Evolutionary conservation across 306 rosid genomes (phyloP).

Genomic region (Cicer bijugum): DNA sequence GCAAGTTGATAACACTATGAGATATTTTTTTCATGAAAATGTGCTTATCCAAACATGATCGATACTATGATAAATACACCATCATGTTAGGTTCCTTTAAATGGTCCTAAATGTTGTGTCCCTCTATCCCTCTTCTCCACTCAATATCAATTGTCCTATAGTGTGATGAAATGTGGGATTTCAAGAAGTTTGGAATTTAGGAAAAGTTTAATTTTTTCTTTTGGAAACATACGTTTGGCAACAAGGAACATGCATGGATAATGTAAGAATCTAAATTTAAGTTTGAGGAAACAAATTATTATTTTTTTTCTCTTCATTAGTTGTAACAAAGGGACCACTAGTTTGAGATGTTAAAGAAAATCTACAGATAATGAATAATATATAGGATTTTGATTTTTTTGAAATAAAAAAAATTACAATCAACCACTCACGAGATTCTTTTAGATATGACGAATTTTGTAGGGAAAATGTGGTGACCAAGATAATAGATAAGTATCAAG

Average conservation of each 20-base stretch:
- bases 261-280: slow-evolving; percentile 9
- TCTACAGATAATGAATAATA: slow-evolving; percentile 9
- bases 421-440: slow-evolving; percentile 33
- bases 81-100: slow-evolving; percentile 56
- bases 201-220: slow-evolving; percentile 28
- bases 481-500: slow-evolving; percentile 25
- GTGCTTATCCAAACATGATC: slow-evolving; percentile 33
- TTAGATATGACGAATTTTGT: slow-evolving; percentile 34
- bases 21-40: slow-evolving; percentile 28
- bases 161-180: slow-evolving; percentile 37
- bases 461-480: slow-evolving; percentile 20
- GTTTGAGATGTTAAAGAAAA: slow-evolving; percentile 8
- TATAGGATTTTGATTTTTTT: not conserved
- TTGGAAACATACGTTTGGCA: slow-evolving; percentile 39
- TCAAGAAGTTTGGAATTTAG: slow-evolving; percentile 32
- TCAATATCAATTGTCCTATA: slow-evolving; percentile 43
- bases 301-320: not conserved
- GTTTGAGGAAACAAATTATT: not conserved
- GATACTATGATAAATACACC: slow-evolving; percentile 45
- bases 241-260: slow-evolving; percentile 35
- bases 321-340: slow-evolving; percentile 38
- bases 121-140: slow-evolving; percentile 46
- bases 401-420: slow-evolving; percentile 2
- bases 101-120: slow-evolving; percentile 43
- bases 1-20: slow-evolving; percentile 34